A percentile compares a stretch with the other conserved stretches of the same genome.
Evolutionary conservation across 1,284 basidiomycete genomes (phyloP).

Genomic region (Peniophora sp.): DNA sequence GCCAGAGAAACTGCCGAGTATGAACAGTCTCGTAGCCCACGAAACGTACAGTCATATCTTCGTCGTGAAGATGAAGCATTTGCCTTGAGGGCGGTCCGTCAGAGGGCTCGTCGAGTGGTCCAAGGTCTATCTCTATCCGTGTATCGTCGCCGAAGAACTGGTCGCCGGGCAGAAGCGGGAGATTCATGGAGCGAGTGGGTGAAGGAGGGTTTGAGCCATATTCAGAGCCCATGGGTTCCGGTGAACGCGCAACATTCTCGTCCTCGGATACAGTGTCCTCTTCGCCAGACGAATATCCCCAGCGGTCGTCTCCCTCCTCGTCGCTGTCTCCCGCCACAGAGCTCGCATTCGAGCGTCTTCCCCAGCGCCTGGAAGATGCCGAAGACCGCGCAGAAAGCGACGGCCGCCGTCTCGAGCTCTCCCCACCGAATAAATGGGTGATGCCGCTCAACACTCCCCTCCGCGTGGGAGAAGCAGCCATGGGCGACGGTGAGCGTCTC

Average conservation of each 20-base stretch:
- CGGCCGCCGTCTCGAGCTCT: slow-evolving; percentile 32
- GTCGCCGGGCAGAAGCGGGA: slow-evolving; percentile 66
- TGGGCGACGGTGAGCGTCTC: slow-evolving; percentile 26
- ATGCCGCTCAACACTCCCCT: slow-evolving; percentile 60
- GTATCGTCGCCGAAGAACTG: slow-evolving; percentile 75
- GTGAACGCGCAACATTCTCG: slow-evolving; percentile 20
- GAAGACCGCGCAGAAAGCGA: slow-evolving; percentile 54
- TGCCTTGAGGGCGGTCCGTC: slow-evolving; percentile 75
- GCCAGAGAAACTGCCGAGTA: slow-evolving; percentile 70
- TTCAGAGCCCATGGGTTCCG: slow-evolving; percentile 38
- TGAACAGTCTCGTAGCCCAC: slow-evolving; percentile 77
- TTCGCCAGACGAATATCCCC: slow-evolving; percentile 77
- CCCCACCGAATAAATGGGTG: slow-evolving; percentile 55
- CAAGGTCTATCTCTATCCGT: slow-evolving; percentile 68
- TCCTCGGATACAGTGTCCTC: slow-evolving; percentile 31
- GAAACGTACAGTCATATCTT: slow-evolving; percentile 86
- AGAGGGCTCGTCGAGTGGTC: slow-evolving; percentile 51
- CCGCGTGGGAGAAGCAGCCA: slow-evolving; percentile 21
- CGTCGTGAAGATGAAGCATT: slow-evolving; percentile 83
- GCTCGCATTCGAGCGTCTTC: slow-evolving; percentile 46
- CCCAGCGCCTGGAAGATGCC: slow-evolving; percentile 42
- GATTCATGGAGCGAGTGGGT: slow-evolving; percentile 22
- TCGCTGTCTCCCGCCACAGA: slow-evolving; percentile 51
- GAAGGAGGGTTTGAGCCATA: slow-evolving; percentile 65
- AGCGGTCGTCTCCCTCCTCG: slow-evolving; percentile 55